Evolutionary conservation across 106 monocot species (phyloP).

Genomic region (Dendrobium huoshanense): DNA sequence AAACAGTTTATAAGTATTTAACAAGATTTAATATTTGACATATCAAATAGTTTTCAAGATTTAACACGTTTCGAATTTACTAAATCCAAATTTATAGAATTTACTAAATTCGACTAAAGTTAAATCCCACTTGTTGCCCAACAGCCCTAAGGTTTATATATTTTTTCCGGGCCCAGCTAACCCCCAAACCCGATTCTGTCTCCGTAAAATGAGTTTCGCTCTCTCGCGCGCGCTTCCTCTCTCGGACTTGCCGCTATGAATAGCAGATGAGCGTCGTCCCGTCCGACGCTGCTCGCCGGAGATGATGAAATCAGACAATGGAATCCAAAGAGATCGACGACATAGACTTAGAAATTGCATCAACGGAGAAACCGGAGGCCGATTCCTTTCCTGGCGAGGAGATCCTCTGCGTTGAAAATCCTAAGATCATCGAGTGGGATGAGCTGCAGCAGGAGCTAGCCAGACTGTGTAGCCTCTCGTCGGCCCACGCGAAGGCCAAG

Average conservation of each 20-base stretch:
- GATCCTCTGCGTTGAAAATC: conserved; percentile 27
- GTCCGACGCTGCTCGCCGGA: background rate
- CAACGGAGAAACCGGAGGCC: conserved; percentile 4
- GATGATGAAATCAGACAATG: conserved; percentile 9
- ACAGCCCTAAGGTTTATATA: too few species aligned
- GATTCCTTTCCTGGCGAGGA: conserved; percentile 10
- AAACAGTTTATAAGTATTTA: too few species aligned
- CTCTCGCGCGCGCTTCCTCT: too few species aligned
- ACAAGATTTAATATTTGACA: too few species aligned
- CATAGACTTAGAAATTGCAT: background rate
- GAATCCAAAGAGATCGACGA: background rate
- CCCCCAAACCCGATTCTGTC: too few species aligned
- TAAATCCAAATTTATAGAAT: too few species aligned
- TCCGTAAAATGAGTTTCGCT: too few species aligned
- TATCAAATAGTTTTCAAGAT: too few species aligned
- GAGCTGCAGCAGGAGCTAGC: conserved; percentile 95
- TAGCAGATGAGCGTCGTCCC: background rate
- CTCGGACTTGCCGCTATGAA: background rate
- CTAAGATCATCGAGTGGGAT: conserved; percentile 79
- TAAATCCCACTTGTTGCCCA: too few species aligned
- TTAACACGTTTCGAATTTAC: too few species aligned
- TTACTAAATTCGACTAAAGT: too few species aligned
- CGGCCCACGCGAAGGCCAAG: conserved; percentile 47
- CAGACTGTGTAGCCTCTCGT: conserved; percentile 73
- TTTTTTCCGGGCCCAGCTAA: too few species aligned